phyloP scores from a whole-genome alignment of 768 basidiomycete genomes.

The Mycena vulgaris region DNA sequence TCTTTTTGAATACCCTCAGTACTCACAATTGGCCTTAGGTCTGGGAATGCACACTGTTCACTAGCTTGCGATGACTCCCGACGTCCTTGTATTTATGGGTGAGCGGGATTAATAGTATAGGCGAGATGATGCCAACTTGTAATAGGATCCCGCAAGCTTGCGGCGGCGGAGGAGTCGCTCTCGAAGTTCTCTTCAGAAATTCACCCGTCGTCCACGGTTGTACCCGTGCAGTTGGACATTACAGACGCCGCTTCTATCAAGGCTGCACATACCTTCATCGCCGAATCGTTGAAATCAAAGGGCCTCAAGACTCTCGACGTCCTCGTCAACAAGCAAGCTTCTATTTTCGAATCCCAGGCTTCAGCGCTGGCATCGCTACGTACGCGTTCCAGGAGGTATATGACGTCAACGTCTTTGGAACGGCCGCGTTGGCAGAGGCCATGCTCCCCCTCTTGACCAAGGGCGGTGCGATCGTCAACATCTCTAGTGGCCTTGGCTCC shows the following conservation, averaged over 20 bases:
- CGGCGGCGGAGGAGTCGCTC: neutral
- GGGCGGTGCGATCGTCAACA: conserved; percentile 28
- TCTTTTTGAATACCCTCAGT: no score
- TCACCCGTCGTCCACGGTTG: neutral
- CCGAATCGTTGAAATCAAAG: neutral
- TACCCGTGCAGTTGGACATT: conserved; percentile 13
- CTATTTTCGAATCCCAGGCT: no score
- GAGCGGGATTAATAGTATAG: neutral
- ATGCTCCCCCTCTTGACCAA: conserved; percentile 25
- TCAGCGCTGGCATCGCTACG: neutral
- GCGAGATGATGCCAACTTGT: neutral
- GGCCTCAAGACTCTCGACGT: neutral
- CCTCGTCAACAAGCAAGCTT: conserved; percentile 26
- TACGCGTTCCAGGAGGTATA: conserved; percentile 7
- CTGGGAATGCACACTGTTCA: conserved; percentile 17
- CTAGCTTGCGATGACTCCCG: conserved; percentile 16
- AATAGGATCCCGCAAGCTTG: neutral
- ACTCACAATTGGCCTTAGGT: neutral
- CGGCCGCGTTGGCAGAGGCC: conserved; percentile 7
- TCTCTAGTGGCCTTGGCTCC: conserved; percentile 23
- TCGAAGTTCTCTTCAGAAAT: neutral
- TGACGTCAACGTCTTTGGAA: conserved; percentile 29
- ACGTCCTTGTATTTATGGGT: conserved; percentile 34
- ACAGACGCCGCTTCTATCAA: neutral
- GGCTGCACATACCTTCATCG: neutral